phyloP scores from a whole-genome alignment of 1,284 basidiomycete genomes.

The Ustilago sp. region DNA sequence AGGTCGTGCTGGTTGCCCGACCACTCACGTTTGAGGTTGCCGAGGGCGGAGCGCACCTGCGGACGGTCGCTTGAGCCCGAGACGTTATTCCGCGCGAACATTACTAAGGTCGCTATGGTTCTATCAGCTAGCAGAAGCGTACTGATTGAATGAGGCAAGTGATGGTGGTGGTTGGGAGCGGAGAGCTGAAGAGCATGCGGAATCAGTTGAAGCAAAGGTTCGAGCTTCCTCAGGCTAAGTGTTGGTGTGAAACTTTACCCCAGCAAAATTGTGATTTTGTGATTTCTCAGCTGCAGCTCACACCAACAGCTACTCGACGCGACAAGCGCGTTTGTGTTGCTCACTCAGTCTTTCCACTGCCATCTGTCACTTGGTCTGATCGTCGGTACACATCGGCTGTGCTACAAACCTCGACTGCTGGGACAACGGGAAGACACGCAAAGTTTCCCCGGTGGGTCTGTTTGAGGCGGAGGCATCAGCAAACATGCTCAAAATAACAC shows the following conservation, averaged over 20 bases:
- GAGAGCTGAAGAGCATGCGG: slow-evolving; percentile 10
- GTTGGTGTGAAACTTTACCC: slow-evolving; percentile 1
- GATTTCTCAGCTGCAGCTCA: neutral
- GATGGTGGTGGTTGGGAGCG: slow-evolving; percentile 8
- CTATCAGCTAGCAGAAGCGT: neutral
- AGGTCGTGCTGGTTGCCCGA: slow-evolving; percentile 56
- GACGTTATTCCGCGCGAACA: slow-evolving; percentile 26
- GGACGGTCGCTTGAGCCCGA: slow-evolving; percentile 18
- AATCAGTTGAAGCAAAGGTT: neutral
- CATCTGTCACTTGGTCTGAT: neutral
- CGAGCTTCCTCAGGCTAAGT: no score
- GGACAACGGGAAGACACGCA: neutral
- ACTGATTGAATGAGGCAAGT: neutral
- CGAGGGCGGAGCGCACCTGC: slow-evolving; percentile 45
- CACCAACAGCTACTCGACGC: slow-evolving; percentile 17
- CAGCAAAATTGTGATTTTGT: neutral
- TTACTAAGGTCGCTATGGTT: neutral
- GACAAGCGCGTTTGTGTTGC: slow-evolving; percentile 22
- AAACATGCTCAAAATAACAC: neutral
- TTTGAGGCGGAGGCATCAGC: no score
- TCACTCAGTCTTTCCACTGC: slow-evolving; percentile 1
- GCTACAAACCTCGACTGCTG: no score
- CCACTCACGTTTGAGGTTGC: slow-evolving; percentile 49
- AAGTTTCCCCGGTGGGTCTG: neutral
- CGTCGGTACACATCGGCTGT: neutral